Base-by-base conservation (phyloP, 2,329 filamentous ascomycete genomes). In the Fusarium neocosmosporiellum region DNA sequence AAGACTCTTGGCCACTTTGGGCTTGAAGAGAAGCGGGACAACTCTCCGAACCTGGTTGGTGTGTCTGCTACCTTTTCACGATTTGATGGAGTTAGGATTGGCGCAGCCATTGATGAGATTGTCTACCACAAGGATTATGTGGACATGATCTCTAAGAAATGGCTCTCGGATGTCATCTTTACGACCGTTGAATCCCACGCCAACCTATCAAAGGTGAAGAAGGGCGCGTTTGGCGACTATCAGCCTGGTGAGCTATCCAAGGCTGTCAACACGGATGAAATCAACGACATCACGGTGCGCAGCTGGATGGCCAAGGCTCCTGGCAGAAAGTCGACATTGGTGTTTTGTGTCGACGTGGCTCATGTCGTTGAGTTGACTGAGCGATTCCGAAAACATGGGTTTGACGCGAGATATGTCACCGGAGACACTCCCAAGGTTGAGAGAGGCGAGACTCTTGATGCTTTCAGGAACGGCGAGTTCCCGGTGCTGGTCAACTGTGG, bases 401-500 rank as follows among this genome's bases (percentile, higher is more conserved):
- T 97, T 61, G 93, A 98, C 80, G 96, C 96, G 8, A 89, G 91
- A 48, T 96, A 91, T 75, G 92, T 99, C n/a, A 98, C 95, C 0
- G 91, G 94, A 20, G 90, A 93, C 29, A 98, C 96, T 0, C 87
- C 89, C 10, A 90, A 89, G 67, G 81, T 88, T n/a, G 86, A 92
- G 59, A 89, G 96, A 50, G 88, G 89, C 59, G 87, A 92, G 59
- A 89, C 90, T 1, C 86, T 99, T 2, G 91, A 94, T 34, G 89
- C 89, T 3, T 99, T 99, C 82, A 93, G 89, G 72, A 87, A 85
- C 2, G 89, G 91, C 9, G 89, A 95, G 48, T 98, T 94, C 71
- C 94, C 94, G 0, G 94, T 99, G 1, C 87, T 99, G 16, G 84
- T 99, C 59, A 99, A 99, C 80, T 98, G 96, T 78, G 95, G 95